Percentiles rank a stretch among this genome's conserved stretches.
These are phyloP conservation scores for Trichoderma pleuroti DNA, from an alignment of 2,329 filamentous ascomycete species.

Conservation along the genomic window DNA sequence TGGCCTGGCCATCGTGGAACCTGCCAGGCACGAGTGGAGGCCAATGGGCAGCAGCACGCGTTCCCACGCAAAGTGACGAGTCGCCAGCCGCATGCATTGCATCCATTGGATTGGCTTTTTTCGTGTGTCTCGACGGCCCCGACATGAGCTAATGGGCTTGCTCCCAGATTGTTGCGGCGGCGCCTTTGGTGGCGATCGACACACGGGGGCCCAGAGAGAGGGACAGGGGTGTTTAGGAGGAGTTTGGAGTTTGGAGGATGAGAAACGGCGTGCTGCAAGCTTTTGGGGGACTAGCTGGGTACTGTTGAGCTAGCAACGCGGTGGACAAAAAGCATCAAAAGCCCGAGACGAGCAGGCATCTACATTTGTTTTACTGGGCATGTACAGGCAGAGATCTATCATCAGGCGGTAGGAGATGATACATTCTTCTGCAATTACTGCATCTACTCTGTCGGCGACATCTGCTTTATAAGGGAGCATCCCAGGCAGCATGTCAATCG, in stretches of 20 bases:
- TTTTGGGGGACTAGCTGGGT: neutral
- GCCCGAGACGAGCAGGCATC: neutral
- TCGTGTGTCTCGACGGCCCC: neutral
- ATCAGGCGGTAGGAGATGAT: too few species aligned
- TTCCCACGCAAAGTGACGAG: constrained; percentile 10
- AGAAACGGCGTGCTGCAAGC: neutral
- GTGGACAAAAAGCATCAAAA: neutral
- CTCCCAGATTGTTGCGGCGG: constrained; percentile 1
- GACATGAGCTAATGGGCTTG: constrained; percentile 5
- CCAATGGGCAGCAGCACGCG: constrained; percentile 17
- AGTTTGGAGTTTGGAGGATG: neutral
- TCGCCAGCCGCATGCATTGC: constrained; percentile 4
- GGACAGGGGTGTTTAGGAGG: neutral
- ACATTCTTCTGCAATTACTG: too few species aligned
- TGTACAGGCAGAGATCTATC: too few species aligned
- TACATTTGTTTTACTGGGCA: neutral
- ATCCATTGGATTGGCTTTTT: neutral
- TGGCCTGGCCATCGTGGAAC: neutral
- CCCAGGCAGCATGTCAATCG: neutral
- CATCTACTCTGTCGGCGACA: neutral
- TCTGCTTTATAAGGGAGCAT: neutral
- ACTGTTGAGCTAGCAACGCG: neutral
- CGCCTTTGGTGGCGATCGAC: constrained; percentile 10
- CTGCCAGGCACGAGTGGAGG: constrained; percentile 14
- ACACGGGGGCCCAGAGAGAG: neutral